phyloP scores from a whole-genome alignment of 1,284 basidiomycete species.

The Cerrena zonata region DNA sequence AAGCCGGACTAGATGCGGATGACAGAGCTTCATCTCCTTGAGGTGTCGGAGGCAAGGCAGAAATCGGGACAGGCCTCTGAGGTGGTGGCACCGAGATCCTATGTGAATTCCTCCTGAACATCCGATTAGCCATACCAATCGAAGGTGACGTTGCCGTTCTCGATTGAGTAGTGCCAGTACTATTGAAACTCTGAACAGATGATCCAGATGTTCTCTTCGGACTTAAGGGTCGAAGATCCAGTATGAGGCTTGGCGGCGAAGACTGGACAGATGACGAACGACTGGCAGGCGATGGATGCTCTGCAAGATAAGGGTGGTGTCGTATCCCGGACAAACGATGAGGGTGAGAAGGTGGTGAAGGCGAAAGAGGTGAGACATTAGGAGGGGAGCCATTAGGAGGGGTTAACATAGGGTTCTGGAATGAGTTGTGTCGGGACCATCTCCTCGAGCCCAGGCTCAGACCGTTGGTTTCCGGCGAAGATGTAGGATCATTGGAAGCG shows the following conservation, averaged over 20 bases:
- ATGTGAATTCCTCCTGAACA: slow-evolving; percentile 28
- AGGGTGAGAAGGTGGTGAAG: slow-evolving; percentile 14
- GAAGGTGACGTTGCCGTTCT: slow-evolving; percentile 21
- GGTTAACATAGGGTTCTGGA: slow-evolving; percentile 45
- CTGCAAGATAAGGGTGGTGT: slow-evolving; percentile 31
- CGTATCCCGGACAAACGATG: slow-evolving; percentile 13
- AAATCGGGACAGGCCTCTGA: slow-evolving; percentile 59
- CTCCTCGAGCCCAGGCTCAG: slow-evolving; percentile 31
- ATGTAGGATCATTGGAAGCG: slow-evolving; percentile 36
- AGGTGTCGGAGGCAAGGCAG: slow-evolving; percentile 58
- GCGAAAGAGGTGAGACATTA: slow-evolving; percentile 33
- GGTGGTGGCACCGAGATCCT: slow-evolving; percentile 63
- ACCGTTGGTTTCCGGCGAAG: slow-evolving; percentile 12
- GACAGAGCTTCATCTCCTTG: slow-evolving; percentile 22
- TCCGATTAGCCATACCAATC: slow-evolving; percentile 13
- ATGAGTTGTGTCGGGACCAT: slow-evolving; percentile 40
- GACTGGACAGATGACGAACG: slow-evolving; percentile 42
- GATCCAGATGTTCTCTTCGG: slow-evolving; percentile 56
- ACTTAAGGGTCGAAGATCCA: slow-evolving; percentile 39
- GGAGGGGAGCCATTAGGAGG: slow-evolving; percentile 55
- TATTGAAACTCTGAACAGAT: slow-evolving; percentile 46
- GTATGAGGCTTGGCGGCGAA: slow-evolving; percentile 41
- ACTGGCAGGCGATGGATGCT: slow-evolving; percentile 31
- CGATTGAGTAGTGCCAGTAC: slow-evolving; percentile 42
- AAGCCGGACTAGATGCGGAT: slow-evolving; percentile 15